Conservation (phyloP, 1,139 yeast genomes). For the Citeromyces hawaiiensis region DNA sequence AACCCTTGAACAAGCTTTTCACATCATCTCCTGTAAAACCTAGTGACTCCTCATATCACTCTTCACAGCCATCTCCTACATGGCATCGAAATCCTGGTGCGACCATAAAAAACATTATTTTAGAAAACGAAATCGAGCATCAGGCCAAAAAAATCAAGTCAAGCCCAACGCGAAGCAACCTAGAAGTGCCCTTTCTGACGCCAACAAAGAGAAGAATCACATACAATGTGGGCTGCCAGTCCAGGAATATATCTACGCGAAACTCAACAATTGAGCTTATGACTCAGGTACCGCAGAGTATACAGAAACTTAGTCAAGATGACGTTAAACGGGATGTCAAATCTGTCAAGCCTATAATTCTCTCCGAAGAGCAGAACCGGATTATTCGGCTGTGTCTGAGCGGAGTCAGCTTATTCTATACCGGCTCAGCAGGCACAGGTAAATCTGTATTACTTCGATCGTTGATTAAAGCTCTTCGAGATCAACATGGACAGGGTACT, state of each 20-base stretch:
- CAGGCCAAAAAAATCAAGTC: not conserved
- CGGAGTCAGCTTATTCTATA: constrained; percentile 59
- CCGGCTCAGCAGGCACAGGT: constrained; percentile 97
- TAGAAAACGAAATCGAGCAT: not conserved
- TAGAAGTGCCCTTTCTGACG: not conserved
- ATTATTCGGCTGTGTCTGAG: constrained; percentile 56
- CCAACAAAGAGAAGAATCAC: not conserved
- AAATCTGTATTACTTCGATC: constrained; percentile 67
- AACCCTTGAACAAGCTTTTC: not conserved
- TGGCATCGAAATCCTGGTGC: constrained; percentile 1
- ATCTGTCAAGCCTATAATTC: constrained; percentile 20
- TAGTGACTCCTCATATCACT: not conserved
- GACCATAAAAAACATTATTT: not conserved
- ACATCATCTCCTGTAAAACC: not conserved
- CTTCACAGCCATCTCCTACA: not conserved
- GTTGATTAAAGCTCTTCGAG: constrained; percentile 47
- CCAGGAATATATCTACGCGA: not conserved
- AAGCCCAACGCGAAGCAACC: not conserved
- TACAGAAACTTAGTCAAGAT: not conserved
- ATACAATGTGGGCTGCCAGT: not conserved
- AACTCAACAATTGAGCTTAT: constrained; percentile 3
- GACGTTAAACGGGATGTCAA: constrained; percentile 2
- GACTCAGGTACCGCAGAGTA: constrained; percentile 2
- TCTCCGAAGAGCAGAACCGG: constrained; percentile 57
- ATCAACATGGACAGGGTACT: constrained; percentile 22